Conservation (phyloP, 345 rosid species). For the Litchi chinensis region DNA sequence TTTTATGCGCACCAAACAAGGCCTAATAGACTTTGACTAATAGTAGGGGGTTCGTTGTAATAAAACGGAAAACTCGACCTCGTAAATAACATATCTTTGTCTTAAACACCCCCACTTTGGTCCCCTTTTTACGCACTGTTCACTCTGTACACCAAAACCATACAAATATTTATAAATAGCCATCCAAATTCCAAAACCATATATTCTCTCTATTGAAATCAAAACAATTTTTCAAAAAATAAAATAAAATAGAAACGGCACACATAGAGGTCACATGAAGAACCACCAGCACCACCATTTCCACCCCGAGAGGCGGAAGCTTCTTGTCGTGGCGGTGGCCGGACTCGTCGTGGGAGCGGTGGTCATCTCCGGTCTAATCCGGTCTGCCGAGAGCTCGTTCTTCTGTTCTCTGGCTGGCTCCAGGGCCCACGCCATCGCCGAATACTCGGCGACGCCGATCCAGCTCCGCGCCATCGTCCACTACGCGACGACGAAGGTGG, state of each 20-base stretch:
- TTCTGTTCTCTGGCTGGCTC: slow-evolving; percentile 44
- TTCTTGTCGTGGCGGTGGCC: slow-evolving; percentile 32
- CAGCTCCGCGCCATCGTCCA: slow-evolving; percentile 73
- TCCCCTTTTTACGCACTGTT: background rate
- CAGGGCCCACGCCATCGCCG: slow-evolving; percentile 24
- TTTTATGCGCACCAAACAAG: no score
- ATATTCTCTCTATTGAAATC: background rate
- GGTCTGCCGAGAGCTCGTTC: slow-evolving; percentile 39
- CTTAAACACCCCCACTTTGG: background rate
- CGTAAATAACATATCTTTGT: background rate
- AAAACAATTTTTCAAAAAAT: no score
- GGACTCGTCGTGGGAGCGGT: slow-evolving; percentile 51
- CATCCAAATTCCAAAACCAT: no score
- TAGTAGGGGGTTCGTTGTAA: no score
- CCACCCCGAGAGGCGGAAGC: slow-evolving; percentile 39
- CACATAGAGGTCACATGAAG: slow-evolving; percentile 13
- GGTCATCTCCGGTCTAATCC: slow-evolving; percentile 42
- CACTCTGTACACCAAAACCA: background rate
- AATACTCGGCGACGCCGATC: slow-evolving; percentile 46
- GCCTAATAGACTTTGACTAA: no score
- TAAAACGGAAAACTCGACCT: no score
- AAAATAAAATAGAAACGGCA: background rate
- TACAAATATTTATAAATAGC: background rate
- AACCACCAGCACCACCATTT: slow-evolving; percentile 7
- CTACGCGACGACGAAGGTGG: slow-evolving; percentile 61